Base-by-base conservation (phyloP, 257 asterid species). In the Nicotiana undulata region DNA sequence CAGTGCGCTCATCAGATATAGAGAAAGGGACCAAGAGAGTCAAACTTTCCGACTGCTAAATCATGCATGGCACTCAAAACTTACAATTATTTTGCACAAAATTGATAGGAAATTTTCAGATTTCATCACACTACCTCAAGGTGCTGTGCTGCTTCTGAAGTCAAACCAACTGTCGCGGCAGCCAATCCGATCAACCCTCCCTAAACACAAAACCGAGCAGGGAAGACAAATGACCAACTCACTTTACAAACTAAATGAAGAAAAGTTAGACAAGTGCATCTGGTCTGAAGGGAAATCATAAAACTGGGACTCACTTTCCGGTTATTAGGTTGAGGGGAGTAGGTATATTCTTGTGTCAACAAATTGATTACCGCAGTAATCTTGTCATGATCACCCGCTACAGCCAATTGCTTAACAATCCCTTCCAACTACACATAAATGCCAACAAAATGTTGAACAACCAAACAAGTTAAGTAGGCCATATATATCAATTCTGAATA, bases 151-250 rank as follows among this genome's bases (percentile, higher is more conserved):
- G 99, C 98, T 85, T 95, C 97, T 5, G 97, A 82, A 79, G 94
- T 90, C 97, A 95, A 90, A 59, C 96, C 99, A 63, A 95, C 97
- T 29, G 99, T 95, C 9, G 92, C 99, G 20, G 99, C 99, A 4
- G 99, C 99, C 92, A 95, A 85, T 75, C 99, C 99, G 85, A 95
- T 95, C 90, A 95, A 86, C 63, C 99, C 99, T 82, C 99, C 99
- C 99, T 95, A 85, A 79, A 31, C 64, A 29, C 16, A 40, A 49
- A 32, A 75, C 6, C 7, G 22, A 15, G 31, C 67, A 55, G 31
- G n/a, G 49, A 76, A 63, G 37, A 15, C 34, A 63, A 63, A 63
- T 63, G 28, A 76, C 63, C 31, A 76, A 55, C 4, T 44, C 29
- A 28, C 26, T 67, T 51, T 63, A 75, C 80, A 85, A 17, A 81